Evolutionary conservation across 2,329 filamentous ascomycete genomes (phyloP), one percentile per base, ranked within the genome.

Genomic region (Orbilia brochopaga): DNA sequence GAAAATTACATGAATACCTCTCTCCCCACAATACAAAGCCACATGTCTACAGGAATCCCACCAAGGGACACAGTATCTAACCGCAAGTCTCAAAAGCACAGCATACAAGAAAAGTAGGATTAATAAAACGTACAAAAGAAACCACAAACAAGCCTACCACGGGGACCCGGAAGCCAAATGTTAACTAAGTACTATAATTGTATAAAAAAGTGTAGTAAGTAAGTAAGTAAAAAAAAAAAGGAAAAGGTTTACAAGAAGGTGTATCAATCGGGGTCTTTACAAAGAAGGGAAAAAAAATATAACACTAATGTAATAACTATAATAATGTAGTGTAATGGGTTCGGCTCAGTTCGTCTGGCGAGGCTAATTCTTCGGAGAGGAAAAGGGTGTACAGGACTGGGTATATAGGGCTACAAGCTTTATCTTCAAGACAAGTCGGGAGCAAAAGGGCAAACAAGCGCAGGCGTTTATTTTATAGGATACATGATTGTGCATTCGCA

Each of bases 401-500:
- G 67, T 72, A 72, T 72, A 72, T 65, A 55, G 67, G 58, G 67
- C 67, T 72, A 72, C 67, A 72, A 72, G 59, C 6, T 72, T 72
- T 65, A 72, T 59, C 44, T 62, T 72, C 54, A 46, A 53, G 23
- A 53, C 23, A 53, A 19, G 5, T 23, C 24, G 50, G 17, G 24
- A 30, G 24, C 30, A 55, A 62, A 61, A 51, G 57, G 51, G 51
- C 55, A 61, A 55, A 37, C 40, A 52, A 51, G 50, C 46, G 42
- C n/a, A 24, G 59, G 46, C 46, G 42, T 62, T 63, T 57, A 57
- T 30, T 57, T 54, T 72, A 58, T 65, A 72, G 55, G 60, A 60
- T 72, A 72, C 67, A 72, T 72, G 67, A 72, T 72, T 61, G 67
- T 72, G 67, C 67, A 72, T 72, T 61, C 51, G 60, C 60, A 61